Conservation (phyloP, 2,329 filamentous ascomycete genomes). For the Drechslerella dactyloides region DNA sequence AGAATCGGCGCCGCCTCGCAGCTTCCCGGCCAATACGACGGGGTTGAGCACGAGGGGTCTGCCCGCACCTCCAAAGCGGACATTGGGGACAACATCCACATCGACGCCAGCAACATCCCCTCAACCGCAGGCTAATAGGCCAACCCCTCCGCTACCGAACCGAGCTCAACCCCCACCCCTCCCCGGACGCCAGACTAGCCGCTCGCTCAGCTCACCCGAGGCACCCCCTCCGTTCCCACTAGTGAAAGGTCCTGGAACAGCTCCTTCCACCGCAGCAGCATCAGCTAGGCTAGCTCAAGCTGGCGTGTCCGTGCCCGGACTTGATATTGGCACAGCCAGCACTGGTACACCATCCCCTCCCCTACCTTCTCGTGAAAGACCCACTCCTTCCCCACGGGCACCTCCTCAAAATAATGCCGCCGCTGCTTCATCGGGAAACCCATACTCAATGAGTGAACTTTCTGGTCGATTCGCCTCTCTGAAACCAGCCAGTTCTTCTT, state of each 20-base stretch:
- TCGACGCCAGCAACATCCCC: slow-evolving; percentile 29
- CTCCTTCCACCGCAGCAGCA: slow-evolving; percentile 60
- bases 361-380: slow-evolving; percentile 55
- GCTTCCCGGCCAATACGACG: slow-evolving; percentile 73
- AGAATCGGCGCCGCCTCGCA: slow-evolving; percentile 65
- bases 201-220: slow-evolving; percentile 54
- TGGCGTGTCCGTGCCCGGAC: slow-evolving; percentile 77
- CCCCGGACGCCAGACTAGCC: slow-evolving; percentile 54
- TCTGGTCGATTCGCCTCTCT: slow-evolving; percentile 60
- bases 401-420: slow-evolving; percentile 37
- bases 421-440: slow-evolving; percentile 56
- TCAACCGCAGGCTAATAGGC: slow-evolving; percentile 53
- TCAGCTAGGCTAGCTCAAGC: slow-evolving; percentile 71
- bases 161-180: slow-evolving; percentile 55
- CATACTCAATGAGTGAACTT: slow-evolving; percentile 74
- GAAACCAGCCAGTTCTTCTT: slow-evolving; percentile 53
- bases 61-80: slow-evolving; percentile 70
- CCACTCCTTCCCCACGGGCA: slow-evolving; percentile 52
- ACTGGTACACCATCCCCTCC: slow-evolving; percentile 56
- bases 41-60: slow-evolving; percentile 72
- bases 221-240: slow-evolving; percentile 54
- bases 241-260: slow-evolving; percentile 53
- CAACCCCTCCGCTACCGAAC: slow-evolving; percentile 37
- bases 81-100: slow-evolving; percentile 53
- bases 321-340: slow-evolving; percentile 69